phyloP scores from a whole-genome alignment of 345 rosid species.

The Excoecaria cochinchinensis region DNA sequence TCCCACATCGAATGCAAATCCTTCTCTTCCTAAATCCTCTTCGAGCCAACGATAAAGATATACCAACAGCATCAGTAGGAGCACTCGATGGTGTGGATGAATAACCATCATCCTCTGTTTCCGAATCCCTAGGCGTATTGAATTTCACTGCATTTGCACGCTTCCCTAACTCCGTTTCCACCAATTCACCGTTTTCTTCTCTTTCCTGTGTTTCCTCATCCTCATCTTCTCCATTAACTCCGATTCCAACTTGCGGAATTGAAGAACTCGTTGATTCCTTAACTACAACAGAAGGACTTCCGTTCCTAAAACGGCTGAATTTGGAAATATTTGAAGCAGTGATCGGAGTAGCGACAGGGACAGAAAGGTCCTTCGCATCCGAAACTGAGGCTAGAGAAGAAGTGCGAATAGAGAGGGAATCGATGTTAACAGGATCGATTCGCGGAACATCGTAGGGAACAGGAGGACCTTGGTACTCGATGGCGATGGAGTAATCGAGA shows the following conservation, averaged over 20 bases:
- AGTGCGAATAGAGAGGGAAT: slow-evolving; percentile 20
- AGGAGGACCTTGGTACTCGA: slow-evolving; percentile 59
- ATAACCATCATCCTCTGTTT: slow-evolving; percentile 30
- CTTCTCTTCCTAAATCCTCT: slow-evolving; percentile 29
- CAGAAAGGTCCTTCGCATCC: slow-evolving; percentile 14
- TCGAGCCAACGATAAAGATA: not conserved
- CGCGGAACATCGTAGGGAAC: slow-evolving; percentile 48
- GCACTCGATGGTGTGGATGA: slow-evolving; percentile 24
- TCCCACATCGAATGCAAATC: slow-evolving; percentile 48
- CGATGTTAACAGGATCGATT: slow-evolving; percentile 40
- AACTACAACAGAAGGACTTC: not conserved
- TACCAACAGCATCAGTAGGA: not conserved
- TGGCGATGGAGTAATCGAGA: slow-evolving; percentile 57
- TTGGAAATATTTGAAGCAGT: slow-evolving; percentile 20
- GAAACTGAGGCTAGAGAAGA: slow-evolving; percentile 23
- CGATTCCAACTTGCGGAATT: slow-evolving; percentile 4
- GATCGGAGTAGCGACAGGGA: slow-evolving; percentile 36
- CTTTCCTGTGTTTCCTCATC: not conserved
- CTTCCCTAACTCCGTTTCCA: not conserved
- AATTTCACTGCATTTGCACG: slow-evolving; percentile 32
- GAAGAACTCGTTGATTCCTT: slow-evolving; percentile 2
- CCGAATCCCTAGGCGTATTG: slow-evolving; percentile 35
- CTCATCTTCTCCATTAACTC: not conserved
- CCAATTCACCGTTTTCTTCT: not conserved
- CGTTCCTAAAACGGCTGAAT: slow-evolving; percentile 25